These are phyloP conservation scores for Mycena sp. DNA, from an alignment of 1,284 basidiomycete genomes.

Conservation along the genomic window DNA sequence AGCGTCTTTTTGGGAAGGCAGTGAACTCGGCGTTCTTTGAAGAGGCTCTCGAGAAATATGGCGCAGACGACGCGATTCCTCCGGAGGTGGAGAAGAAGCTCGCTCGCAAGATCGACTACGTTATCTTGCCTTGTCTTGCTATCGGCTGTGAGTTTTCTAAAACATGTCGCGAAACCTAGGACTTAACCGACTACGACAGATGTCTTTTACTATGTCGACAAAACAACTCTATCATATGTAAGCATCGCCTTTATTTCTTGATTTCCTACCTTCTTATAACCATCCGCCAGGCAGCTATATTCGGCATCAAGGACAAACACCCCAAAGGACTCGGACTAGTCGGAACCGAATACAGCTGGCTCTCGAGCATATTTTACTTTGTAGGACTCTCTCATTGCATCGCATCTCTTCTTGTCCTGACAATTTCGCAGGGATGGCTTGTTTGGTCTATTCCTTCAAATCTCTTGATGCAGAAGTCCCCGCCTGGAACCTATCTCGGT, in stretches of 20 bases:
- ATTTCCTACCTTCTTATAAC: not conserved
- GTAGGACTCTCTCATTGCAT: not conserved
- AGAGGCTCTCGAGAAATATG: slow-evolving; percentile 34
- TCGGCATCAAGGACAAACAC: slow-evolving; percentile 28
- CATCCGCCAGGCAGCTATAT: slow-evolving; percentile 28
- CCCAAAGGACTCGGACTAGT: slow-evolving; percentile 25
- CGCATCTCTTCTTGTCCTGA: not conserved
- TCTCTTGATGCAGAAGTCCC: slow-evolving; percentile 52
- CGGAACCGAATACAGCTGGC: slow-evolving; percentile 37
- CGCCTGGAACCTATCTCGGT: slow-evolving; percentile 49
- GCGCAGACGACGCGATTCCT: slow-evolving; percentile 27
- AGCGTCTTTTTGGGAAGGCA: not conserved
- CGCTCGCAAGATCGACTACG: slow-evolving; percentile 29
- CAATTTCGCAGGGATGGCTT: slow-evolving; percentile 23
- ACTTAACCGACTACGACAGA: not conserved
- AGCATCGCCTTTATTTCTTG: no score
- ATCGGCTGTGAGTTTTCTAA: not conserved
- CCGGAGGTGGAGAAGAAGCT: slow-evolving; percentile 27
- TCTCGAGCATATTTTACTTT: slow-evolving; percentile 50
- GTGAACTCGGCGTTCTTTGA: slow-evolving; percentile 22
- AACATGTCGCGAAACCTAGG: not conserved
- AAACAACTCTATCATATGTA: slow-evolving; percentile 40
- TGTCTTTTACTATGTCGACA: slow-evolving; percentile 34
- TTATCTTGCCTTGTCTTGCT: slow-evolving; percentile 29
- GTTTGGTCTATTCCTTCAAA: slow-evolving; percentile 53